Evolutionary conservation across 164 flowering plant species (phyloP), one percentile per base, ranked within the genome.

Genomic region (Nymphaea colorata): DNA sequence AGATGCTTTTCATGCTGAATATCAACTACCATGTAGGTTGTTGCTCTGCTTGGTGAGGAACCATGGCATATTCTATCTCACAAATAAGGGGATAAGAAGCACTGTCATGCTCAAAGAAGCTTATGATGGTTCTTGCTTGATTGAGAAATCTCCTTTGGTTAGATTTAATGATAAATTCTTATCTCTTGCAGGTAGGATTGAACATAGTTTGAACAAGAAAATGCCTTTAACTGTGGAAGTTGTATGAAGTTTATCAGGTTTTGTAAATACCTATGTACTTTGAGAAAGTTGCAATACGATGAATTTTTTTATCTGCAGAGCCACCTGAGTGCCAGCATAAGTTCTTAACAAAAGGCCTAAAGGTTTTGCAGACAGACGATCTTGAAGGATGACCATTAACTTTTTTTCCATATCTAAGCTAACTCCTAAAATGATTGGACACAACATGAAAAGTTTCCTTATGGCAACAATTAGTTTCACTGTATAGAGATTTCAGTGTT

Each of bases 21-120:
- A 69, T 72, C 75, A 80, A 66, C 75, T 94, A 62, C 99, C 99
- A 16, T 75, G 85, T 74, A 86, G 76, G 67, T 76, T 91, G 63
- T 66, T 94, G 74, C 86, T 88, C 66, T 91, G 95, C 75, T 77
- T 94, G 76, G 82, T 91, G 42, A 94, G 85, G 84, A 88, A 90
- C 78, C 96, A 87, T 65, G 96, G 94, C 4, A 84, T 94, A 4
- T 94, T 90, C 81, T 94, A 94, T 77, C 77, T 94, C 42, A 94
- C 99, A 2, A 91, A 91, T 73, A 94, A 88, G 80, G 98, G 96
- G 44, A 85, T 76, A 41, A 80, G 72, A 67, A 80, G 98, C 71
- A 94, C 96, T 18, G 96, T 94, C 16, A 80, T 94, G 64, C 87
- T 91, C n/a, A 91, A 94, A 73, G 99, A 94, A 75, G 90, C 89